phyloP scores from a whole-genome alignment of 1,284 basidiomycete species.

The Lentinula novae-zelandiae region DNA sequence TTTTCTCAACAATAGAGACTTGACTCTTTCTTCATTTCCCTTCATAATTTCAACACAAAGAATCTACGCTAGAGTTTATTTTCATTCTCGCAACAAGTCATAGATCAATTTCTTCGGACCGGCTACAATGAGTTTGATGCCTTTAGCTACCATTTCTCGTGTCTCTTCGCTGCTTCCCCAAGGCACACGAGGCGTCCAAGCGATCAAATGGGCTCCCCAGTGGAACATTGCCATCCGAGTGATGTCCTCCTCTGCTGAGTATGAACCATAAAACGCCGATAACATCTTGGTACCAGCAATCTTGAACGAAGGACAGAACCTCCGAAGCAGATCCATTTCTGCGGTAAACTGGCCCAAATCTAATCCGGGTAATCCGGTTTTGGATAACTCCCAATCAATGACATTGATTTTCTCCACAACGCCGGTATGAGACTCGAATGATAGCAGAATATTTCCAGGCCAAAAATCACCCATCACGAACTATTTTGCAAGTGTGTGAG shows the following conservation, averaged over 20 bases:
- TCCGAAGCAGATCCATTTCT: slow-evolving; percentile 45
- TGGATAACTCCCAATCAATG: slow-evolving; percentile 59
- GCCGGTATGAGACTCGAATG: slow-evolving; percentile 21
- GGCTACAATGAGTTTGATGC: slow-evolving; percentile 38
- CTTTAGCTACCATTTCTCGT: slow-evolving; percentile 43
- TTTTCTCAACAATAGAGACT: not conserved
- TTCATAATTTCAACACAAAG: slow-evolving; percentile 9
- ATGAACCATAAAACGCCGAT: slow-evolving; percentile 39
- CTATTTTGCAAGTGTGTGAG: slow-evolving; percentile 22
- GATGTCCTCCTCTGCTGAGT: slow-evolving; percentile 25
- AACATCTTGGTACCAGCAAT: slow-evolving; percentile 32
- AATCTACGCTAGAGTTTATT: not conserved
- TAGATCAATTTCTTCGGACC: slow-evolving; percentile 26
- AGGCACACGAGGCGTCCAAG: slow-evolving; percentile 37
- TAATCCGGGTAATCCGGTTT: slow-evolving; percentile 44
- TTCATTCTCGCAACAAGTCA: slow-evolving; percentile 22
- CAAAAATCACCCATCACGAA: slow-evolving; percentile 63
- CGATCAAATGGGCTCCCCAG: slow-evolving; percentile 46
- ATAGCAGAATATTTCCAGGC: slow-evolving; percentile 57
- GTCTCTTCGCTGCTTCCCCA: slow-evolving; percentile 45
- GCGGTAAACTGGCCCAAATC: slow-evolving; percentile 61
- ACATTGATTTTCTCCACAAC: slow-evolving; percentile 39
- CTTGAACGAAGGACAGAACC: slow-evolving; percentile 37
- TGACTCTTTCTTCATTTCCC: not conserved
- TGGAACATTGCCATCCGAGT: slow-evolving; percentile 35